These are phyloP conservation scores for Trypanosoma cruzi DNA, from an alignment of 208 protist species.

Conservation along the genomic window DNA sequence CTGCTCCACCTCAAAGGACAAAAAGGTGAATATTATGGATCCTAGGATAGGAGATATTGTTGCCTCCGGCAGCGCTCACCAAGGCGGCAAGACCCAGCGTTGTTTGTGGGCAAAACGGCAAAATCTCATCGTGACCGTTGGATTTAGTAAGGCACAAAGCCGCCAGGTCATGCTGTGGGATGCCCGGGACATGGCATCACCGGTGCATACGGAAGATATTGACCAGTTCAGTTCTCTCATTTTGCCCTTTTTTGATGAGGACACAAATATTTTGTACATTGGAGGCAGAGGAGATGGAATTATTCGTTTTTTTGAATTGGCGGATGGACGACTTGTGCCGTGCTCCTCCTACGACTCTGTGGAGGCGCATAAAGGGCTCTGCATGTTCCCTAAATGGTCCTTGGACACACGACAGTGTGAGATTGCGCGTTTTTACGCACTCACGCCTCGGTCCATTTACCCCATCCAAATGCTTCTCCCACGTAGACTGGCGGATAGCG, in stretches of 20 bases:
- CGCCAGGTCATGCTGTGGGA: slow-evolving; percentile 95
- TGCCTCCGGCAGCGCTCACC: slow-evolving; percentile 56
- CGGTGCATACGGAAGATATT: slow-evolving; percentile 50
- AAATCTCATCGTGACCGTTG: slow-evolving; percentile 91
- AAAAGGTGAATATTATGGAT: slow-evolving; percentile 93
- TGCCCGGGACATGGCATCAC: slow-evolving; percentile 52
- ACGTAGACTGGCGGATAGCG: slow-evolving; percentile 67
- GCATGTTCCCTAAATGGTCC: slow-evolving; percentile 92
- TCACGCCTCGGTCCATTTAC: slow-evolving; percentile 74
- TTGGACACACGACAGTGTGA: slow-evolving; percentile 80
- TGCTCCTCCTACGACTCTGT: slow-evolving; percentile 69
- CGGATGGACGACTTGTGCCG: slow-evolving; percentile 65
- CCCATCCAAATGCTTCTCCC: slow-evolving; percentile 94
- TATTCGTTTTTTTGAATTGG: slow-evolving; percentile 96
- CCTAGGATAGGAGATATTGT: slow-evolving; percentile 55
- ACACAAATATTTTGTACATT: slow-evolving; percentile 94
- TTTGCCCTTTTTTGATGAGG: slow-evolving; percentile 96
- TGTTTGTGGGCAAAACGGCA: slow-evolving; percentile 84
- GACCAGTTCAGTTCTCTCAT: slow-evolving; percentile 93
- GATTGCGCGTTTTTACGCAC: slow-evolving; percentile 90
- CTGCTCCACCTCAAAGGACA: slow-evolving; percentile 91
- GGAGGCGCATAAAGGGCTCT: slow-evolving; percentile 87
- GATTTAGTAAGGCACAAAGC: slow-evolving; percentile 86
- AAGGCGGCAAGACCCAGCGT: slow-evolving; percentile 86
- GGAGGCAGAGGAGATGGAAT: slow-evolving; percentile 96